A percentile compares a stretch with the other conserved stretches of the same genome.
These are phyloP conservation scores for Monosporascus sp. DNA, from an alignment of 2,329 filamentous ascomycete species.

Conservation along the genomic window DNA sequence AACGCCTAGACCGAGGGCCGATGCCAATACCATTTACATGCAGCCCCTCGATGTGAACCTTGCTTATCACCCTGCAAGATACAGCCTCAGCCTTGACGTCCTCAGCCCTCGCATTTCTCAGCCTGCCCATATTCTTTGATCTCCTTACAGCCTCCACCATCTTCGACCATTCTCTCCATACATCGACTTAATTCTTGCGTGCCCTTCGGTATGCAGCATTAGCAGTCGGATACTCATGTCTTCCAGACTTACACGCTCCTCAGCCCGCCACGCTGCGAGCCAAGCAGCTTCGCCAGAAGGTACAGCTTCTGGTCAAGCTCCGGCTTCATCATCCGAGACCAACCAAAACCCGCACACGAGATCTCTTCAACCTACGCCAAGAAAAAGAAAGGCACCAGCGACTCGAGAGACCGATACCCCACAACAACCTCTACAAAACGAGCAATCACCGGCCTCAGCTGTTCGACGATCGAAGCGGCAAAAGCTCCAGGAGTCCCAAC, in stretches of 20 bases:
- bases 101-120: neutral
- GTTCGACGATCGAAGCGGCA: constrained; percentile 65
- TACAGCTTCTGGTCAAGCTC: constrained; percentile 33
- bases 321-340: constrained; percentile 36
- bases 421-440: constrained; percentile 20
- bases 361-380: constrained; percentile 38
- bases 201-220: constrained; percentile 10
- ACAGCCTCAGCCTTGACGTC: neutral
- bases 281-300: constrained; percentile 43
- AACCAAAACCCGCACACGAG: constrained; percentile 33
- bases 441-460: constrained; percentile 29
- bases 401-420: constrained; percentile 43
- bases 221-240: constrained; percentile 68
- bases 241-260: constrained; percentile 92
- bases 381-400: constrained; percentile 71
- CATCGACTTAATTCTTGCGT: constrained; percentile 7
- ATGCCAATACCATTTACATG: no score
- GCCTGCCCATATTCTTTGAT: neutral
- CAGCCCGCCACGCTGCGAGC: constrained; percentile 80
- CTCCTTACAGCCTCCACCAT: neutral
- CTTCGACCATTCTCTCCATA: constrained; percentile 4
- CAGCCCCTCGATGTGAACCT: neutral
- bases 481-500: constrained; percentile 51
- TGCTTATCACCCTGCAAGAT: neutral
- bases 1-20: neutral